Percentiles rank a stretch among this genome's conserved stretches.
phyloP scores from a whole-genome alignment of 108 stramenopile genomes.

The Nitzschia palea region DNA sequence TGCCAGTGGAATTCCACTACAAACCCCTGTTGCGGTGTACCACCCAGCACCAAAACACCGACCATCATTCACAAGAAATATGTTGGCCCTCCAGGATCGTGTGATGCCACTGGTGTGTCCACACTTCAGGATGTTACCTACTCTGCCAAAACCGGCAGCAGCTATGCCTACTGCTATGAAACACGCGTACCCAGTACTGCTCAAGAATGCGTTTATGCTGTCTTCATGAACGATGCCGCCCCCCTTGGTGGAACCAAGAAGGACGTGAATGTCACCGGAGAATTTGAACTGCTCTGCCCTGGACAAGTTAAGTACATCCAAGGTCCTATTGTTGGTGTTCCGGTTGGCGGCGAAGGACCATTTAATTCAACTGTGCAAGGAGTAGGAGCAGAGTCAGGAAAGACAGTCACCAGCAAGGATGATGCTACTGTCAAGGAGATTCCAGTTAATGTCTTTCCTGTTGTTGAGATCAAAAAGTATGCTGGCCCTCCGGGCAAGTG shows the following conservation, averaged over 20 bases:
- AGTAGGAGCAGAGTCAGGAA: background rate
- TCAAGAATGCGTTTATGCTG: background rate
- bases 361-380: background rate
- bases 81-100: background rate
- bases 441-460: too few relatives aligned
- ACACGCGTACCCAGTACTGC: background rate
- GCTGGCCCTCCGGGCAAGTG: background rate
- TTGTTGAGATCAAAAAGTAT: slow-evolving; percentile 1
- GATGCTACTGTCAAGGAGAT: background rate
- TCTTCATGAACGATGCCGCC: background rate
- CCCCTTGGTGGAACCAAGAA: background rate
- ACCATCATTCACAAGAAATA: background rate
- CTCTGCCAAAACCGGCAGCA: background rate
- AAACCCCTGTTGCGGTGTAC: background rate
- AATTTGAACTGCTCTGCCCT: background rate
- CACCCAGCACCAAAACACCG: too few relatives aligned
- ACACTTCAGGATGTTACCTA: background rate
- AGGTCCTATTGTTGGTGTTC: background rate
- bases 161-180: background rate
- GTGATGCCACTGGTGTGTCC: background rate
- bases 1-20: background rate
- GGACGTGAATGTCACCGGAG: background rate
- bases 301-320: background rate
- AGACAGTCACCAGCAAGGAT: slow-evolving; percentile 1
- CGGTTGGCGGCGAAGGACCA: background rate